These are phyloP conservation scores for Chrysoporthe deuterocubensis DNA, from an alignment of 2,329 filamentous ascomycete genomes.

Conservation along the genomic window DNA sequence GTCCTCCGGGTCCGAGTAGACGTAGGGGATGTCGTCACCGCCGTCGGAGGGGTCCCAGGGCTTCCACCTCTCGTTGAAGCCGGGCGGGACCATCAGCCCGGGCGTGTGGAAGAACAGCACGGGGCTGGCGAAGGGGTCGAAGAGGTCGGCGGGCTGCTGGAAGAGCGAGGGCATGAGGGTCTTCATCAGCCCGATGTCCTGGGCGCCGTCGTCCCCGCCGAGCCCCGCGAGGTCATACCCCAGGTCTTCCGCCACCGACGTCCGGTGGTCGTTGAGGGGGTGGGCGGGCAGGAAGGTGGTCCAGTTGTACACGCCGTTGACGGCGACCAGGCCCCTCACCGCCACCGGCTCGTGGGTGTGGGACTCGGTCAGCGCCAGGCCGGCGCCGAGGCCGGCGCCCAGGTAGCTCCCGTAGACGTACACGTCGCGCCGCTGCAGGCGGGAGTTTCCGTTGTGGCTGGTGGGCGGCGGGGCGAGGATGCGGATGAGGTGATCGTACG, in stretches of 20 bases:
- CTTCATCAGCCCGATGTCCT: constrained; percentile 43
- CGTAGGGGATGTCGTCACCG: constrained; percentile 19
- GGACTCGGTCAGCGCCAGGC: constrained; percentile 61
- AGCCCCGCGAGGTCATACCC: constrained; percentile 21
- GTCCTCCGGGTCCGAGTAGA: constrained; percentile 26
- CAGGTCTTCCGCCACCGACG: constrained; percentile 30
- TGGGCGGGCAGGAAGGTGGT: constrained; percentile 62
- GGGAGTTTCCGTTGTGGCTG: not conserved
- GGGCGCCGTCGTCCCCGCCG: constrained; percentile 39
- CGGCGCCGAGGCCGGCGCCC: constrained; percentile 60
- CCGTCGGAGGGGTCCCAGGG: not conserved
- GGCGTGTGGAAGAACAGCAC: constrained; percentile 62
- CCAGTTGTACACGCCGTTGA: constrained; percentile 69
- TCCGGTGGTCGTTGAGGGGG: constrained; percentile 42
- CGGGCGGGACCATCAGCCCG: constrained; percentile 49
- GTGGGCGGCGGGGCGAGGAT: constrained; percentile 45
- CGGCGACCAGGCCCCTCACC: constrained; percentile 58
- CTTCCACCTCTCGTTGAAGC: constrained; percentile 40
- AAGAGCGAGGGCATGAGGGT: constrained; percentile 51
- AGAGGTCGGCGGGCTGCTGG: constrained; percentile 50
- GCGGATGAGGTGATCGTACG: constrained; percentile 56
- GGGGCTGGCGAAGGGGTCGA: constrained; percentile 65
- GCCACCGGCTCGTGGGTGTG: constrained; percentile 47
- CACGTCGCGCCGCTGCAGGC: constrained; percentile 42
- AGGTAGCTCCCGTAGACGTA: constrained; percentile 62